phyloP scores from a whole-genome alignment of 2,329 filamentous ascomycete genomes.

The Botrytis sinoallii region DNA sequence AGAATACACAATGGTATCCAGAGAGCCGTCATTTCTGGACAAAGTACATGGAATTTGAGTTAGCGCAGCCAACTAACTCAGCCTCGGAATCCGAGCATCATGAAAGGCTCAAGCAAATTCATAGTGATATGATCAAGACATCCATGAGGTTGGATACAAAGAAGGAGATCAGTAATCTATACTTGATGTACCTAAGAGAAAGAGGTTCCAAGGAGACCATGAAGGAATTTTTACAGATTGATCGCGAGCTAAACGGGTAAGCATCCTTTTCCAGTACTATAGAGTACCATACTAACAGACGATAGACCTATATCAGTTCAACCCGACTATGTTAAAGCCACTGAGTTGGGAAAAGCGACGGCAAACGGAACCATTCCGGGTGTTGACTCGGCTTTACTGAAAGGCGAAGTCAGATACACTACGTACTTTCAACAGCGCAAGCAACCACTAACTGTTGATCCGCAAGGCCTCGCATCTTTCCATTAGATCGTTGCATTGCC shows the following conservation, averaged over 20 bases:
- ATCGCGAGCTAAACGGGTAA: constrained; percentile 83
- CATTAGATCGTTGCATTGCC: constrained; percentile 18
- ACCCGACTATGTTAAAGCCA: constrained; percentile 37
- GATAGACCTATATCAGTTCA: constrained; percentile 45
- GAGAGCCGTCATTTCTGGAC: constrained; percentile 89
- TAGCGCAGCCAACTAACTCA: constrained; percentile 70
- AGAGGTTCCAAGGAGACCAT: constrained; percentile 79
- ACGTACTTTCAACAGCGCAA: constrained; percentile 42
- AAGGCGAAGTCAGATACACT: constrained; percentile 44
- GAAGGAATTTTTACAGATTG: constrained; percentile 79
- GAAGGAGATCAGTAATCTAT: constrained; percentile 72
- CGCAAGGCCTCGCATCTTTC: constrained; percentile 35
- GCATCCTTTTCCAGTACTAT: constrained; percentile 31
- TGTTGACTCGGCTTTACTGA: constrained; percentile 43
- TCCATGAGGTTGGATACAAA: constrained; percentile 64
- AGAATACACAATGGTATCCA: constrained; percentile 78
- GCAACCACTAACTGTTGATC: constrained; percentile 29
- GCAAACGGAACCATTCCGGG: constrained; percentile 44
- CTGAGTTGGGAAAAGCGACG: constrained; percentile 40
- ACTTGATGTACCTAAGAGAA: constrained; percentile 81
- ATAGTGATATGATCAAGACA: constrained; percentile 70
- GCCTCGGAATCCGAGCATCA: constrained; percentile 64
- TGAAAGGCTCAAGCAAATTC: constrained; percentile 74
- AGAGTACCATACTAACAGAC: constrained; percentile 22
- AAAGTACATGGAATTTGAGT: constrained; percentile 84